phyloP scores from a whole-genome alignment of 768 basidiomycete species.

The Tylopilus plumbeoviolaceoides region DNA sequence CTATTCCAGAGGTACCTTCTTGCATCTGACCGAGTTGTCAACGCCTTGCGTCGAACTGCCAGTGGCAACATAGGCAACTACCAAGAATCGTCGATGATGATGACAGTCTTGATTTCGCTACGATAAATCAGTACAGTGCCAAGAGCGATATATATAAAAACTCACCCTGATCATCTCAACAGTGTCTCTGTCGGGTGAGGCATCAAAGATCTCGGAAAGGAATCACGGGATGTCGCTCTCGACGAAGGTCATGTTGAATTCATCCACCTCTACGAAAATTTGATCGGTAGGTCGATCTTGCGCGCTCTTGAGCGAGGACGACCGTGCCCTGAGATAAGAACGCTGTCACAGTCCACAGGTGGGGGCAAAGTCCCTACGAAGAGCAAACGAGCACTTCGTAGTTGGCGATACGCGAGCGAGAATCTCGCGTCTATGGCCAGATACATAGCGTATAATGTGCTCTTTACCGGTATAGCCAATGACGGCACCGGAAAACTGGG shows the following conservation, averaged over 20 bases:
- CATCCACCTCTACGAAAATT: constrained; percentile 11
- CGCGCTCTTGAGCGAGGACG: constrained; percentile 25
- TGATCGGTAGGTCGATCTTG: background rate
- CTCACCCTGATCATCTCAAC: constrained; percentile 25
- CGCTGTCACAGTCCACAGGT: constrained; percentile 2
- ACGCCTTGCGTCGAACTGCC: background rate
- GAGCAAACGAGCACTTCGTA: constrained; percentile 36
- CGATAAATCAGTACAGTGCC: constrained; percentile 1
- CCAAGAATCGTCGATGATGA: constrained; percentile 42
- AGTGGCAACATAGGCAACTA: constrained; percentile 9
- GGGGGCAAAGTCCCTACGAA: constrained; percentile 29
- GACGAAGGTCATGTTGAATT: constrained; percentile 25
- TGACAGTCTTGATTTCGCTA: constrained; percentile 41
- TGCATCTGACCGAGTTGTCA: constrained; percentile 30
- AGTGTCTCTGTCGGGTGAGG: constrained; percentile 20
- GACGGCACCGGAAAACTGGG: constrained; percentile 27
- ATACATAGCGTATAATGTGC: constrained; percentile 23
- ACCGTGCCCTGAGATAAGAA: constrained; percentile 28
- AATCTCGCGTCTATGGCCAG: background rate
- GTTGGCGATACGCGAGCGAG: constrained; percentile 22
- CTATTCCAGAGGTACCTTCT: constrained; percentile 36
- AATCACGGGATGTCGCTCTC: constrained; percentile 27
- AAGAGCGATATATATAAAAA: constrained; percentile 1
- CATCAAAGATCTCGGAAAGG: constrained; percentile 12
- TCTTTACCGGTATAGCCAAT: constrained; percentile 34